Evolutionary conservation across 1,284 basidiomycete species (phyloP).

Genomic region (Moesziomyces parantarcticus): DNA sequence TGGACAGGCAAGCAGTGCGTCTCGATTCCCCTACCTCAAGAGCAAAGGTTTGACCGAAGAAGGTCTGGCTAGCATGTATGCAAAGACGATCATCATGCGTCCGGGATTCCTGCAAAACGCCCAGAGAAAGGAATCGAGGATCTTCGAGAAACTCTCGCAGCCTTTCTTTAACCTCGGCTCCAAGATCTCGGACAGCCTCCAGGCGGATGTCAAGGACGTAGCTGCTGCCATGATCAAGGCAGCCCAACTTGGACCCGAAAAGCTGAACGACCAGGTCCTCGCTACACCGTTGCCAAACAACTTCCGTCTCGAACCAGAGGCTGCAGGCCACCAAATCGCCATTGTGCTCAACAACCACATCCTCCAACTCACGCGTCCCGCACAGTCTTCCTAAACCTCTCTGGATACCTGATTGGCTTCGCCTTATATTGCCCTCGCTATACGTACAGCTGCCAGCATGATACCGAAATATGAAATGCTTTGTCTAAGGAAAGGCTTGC

Average conservation of each 20-base stretch:
- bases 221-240: constrained; percentile 45
- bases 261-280: constrained; percentile 5
- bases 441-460: no score
- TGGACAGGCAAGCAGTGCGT: constrained; percentile 9
- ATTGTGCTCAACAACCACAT: constrained; percentile 16
- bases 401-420: no score
- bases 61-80: constrained; percentile 75
- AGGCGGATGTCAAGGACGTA: constrained; percentile 22
- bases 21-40: constrained; percentile 52
- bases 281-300: background rate
- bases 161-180: constrained; percentile 5
- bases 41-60: constrained; percentile 81
- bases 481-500: background rate
- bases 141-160: constrained; percentile 67
- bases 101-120: constrained; percentile 72
- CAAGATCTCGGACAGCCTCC: constrained; percentile 8
- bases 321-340: constrained; percentile 1
- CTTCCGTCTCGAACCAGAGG: constrained; percentile 22
- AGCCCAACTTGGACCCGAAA: constrained; percentile 16
- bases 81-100: constrained; percentile 77
- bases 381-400: background rate
- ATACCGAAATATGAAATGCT: background rate
- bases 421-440: no score
- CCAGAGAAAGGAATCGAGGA: constrained; percentile 54
- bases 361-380: constrained; percentile 2